Conservation (phyloP, 2,329 filamentous ascomycete species). For the Penicillium capsulatum region DNA sequence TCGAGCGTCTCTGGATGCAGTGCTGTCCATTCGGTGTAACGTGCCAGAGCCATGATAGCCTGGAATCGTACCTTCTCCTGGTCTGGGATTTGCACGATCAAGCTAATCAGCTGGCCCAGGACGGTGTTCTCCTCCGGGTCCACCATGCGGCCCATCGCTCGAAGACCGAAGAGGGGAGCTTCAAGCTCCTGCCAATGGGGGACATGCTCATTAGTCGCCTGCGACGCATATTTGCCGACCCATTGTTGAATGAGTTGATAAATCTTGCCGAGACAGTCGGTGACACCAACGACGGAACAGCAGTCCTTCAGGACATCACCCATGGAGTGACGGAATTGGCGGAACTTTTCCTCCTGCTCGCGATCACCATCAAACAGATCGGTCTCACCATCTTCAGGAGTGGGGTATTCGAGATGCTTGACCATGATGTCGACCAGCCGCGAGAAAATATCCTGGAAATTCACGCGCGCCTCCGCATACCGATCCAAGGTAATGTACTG, state of each 20-base stretch:
- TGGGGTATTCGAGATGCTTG: constrained; percentile 81
- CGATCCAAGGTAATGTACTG: constrained; percentile 88
- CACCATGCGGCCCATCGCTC: constrained; percentile 95
- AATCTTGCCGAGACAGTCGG: constrained; percentile 85
- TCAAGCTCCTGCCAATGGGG: constrained; percentile 96
- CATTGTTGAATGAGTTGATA: constrained; percentile 81
- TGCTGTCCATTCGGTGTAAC: constrained; percentile 97
- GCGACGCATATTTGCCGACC: constrained; percentile 75
- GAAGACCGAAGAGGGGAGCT: constrained; percentile 89
- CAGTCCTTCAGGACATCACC: constrained; percentile 96
- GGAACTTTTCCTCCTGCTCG: constrained; percentile 93
- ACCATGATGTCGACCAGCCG: constrained; percentile 91
- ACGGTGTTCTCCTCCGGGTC: constrained; percentile 82
- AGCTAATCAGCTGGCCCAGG: constrained; percentile 83
- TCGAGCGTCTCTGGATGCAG: constrained; percentile 89
- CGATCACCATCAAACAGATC: constrained; percentile 95
- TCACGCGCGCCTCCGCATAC: constrained; percentile 75
- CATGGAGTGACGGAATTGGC: constrained; percentile 94
- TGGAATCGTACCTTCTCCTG: constrained; percentile 99
- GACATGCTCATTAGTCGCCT: constrained; percentile 68
- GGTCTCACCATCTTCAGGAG: constrained; percentile 67
- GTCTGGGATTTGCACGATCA: constrained; percentile 88
- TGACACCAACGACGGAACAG: constrained; percentile 91
- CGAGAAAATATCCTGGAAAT: constrained; percentile 76
- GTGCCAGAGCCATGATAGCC: constrained; percentile 92